These are phyloP conservation scores for Penicillium psychrosexuale DNA, from an alignment of 2,329 filamentous ascomycete species.

Conservation along the genomic window DNA sequence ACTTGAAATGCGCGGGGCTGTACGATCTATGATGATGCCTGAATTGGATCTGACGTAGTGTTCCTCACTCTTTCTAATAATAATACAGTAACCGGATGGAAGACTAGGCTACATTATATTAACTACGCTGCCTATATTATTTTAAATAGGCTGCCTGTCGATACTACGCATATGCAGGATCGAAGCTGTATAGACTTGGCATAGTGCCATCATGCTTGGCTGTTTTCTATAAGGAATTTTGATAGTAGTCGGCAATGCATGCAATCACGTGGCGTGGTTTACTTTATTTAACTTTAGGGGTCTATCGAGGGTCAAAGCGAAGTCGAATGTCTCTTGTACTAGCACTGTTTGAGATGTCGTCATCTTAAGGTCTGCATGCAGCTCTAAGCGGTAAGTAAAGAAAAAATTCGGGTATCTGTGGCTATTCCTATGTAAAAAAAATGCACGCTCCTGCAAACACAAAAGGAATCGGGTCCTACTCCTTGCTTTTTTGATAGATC, in stretches of 20 bases:
- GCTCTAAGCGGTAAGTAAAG: neutral
- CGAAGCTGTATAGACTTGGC: neutral
- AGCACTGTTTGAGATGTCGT: neutral
- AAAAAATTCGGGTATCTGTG: constrained; percentile 4
- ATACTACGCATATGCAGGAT: neutral
- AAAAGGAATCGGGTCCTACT: neutral
- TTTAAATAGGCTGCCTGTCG: neutral
- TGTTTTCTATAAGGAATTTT: neutral
- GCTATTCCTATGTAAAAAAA: constrained; percentile 1
- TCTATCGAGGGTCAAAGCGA: neutral
- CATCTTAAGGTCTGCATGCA: neutral
- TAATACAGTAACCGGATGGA: neutral
- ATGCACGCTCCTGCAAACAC: neutral
- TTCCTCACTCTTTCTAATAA: neutral
- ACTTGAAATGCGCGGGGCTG: neutral
- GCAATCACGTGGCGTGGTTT: neutral
- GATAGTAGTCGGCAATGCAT: neutral
- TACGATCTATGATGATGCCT: too few relatives aligned
- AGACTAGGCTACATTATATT: neutral
- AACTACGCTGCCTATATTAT: neutral
- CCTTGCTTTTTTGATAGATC: neutral
- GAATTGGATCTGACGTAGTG: too few relatives aligned
- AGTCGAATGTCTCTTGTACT: neutral
- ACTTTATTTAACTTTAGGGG: neutral
- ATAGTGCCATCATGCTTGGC: neutral